Conservation (phyloP, 345 rosid genomes). For the Salix viminalis region DNA sequence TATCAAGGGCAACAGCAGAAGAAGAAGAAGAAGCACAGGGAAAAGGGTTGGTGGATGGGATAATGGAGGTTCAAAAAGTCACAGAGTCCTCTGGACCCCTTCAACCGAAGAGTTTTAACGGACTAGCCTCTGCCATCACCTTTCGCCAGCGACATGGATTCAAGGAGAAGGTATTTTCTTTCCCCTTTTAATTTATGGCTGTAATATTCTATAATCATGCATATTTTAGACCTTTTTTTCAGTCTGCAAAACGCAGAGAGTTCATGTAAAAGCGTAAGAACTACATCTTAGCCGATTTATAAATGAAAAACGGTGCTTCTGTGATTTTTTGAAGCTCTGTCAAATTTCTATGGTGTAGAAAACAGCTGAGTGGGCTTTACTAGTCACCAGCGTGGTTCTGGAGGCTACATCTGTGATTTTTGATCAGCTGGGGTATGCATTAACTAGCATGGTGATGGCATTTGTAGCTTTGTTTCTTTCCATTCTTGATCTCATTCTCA, state of each 20-base stretch:
- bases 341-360: background rate
- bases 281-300: background rate
- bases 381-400: background rate
- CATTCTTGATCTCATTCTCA: background rate
- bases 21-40: too few relatives aligned
- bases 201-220: too few relatives aligned
- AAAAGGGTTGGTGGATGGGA: too few relatives aligned
- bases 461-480: background rate
- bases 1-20: too few relatives aligned
- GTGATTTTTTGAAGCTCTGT: fast-evolving
- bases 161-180: too few relatives aligned
- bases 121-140: too few relatives aligned
- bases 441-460: background rate
- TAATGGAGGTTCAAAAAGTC: too few relatives aligned
- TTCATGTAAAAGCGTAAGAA: background rate
- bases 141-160: fast-evolving
- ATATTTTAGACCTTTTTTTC: too few relatives aligned
- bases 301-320: background rate
- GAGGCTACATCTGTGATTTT: slow-evolving; percentile 1
- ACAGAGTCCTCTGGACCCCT: too few relatives aligned
- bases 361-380: background rate
- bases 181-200: too few relatives aligned
- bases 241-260: background rate
- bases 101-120: too few relatives aligned
- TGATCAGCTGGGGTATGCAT: background rate